Evolutionary conservation across 495 filamentous ascomycete species (phyloP), one percentile per base, ranked within the genome.

Genomic region (Podospora fimiseda): DNA sequence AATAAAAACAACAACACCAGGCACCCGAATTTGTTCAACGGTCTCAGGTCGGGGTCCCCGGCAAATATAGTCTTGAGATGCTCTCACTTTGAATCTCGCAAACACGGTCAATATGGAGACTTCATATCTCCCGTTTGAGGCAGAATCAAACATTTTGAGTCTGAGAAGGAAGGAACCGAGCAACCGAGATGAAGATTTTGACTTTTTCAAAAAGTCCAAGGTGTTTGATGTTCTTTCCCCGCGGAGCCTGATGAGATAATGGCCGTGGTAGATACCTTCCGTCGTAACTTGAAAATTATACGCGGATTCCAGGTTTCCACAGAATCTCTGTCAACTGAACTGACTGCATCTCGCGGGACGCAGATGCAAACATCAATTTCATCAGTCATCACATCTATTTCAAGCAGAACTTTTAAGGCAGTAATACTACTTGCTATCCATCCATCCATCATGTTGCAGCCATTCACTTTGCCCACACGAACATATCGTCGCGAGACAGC

Each of bases 401-500:
- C 45, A 48, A 36, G 14, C 27, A 33, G 27, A 33, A 11, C 27
- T 33, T 33, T 11, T 6, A 33, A 33, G 27, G 6, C 5, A 33
- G n/a, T n/a, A n/a, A n/a, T n/a, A n/a, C n/a, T n/a, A 33, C 27
- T 6, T 33, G 5, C 27, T 5, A 33, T 11, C 27, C 5, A 6
- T 33, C 27, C 11, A 5, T 11, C 5, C 27, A 33, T 33, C 27
- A 33, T 5, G 27, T 6, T 33, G 27, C 27, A 33, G 11, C 11
- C 27, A 33, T 33, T 33, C 11, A 33, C 27, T 33, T 22, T 47
- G 21, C 44, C 44, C 9, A n/a, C 18, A 9, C 22, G 44, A 3
- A 47, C 21, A 14, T 47, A 47, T 24, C 44, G 44, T 22, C 44
- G 44, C n/a, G 44, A 47, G 20, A 30, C 44, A 9, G 23, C 44